Evolutionary conservation across 2,329 filamentous ascomycete genomes (phyloP).

Genomic region (Coniochaeta sp.): DNA sequence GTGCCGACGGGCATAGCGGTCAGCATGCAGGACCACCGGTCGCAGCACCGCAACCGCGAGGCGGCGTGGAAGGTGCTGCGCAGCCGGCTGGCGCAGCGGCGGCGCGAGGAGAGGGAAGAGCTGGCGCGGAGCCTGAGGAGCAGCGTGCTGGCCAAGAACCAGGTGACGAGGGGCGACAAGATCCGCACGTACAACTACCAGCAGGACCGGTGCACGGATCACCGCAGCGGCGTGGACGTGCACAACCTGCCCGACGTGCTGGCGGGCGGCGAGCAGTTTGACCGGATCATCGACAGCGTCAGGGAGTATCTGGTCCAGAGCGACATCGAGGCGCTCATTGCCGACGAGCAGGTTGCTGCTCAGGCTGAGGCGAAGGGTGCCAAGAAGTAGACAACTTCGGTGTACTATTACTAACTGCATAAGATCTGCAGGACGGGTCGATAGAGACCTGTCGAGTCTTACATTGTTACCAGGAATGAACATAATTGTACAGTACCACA

Average conservation of each 20-base stretch:
- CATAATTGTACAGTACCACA: no score
- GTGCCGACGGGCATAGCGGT: constrained; percentile 79
- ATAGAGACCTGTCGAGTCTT: no score
- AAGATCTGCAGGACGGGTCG: background rate
- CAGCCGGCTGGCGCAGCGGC: constrained; percentile 70
- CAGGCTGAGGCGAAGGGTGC: constrained; percentile 9
- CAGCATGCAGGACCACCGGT: constrained; percentile 86
- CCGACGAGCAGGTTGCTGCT: constrained; percentile 47
- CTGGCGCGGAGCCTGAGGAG: constrained; percentile 67
- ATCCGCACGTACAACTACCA: constrained; percentile 83
- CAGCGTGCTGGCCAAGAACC: constrained; percentile 70
- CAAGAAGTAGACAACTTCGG: constrained; percentile 8
- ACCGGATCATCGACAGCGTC: constrained; percentile 71
- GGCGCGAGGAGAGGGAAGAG: constrained; percentile 77
- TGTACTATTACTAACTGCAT: background rate
- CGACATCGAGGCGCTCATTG: constrained; percentile 66
- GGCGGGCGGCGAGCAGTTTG: constrained; percentile 62
- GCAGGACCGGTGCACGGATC: constrained; percentile 77
- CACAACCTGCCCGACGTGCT: constrained; percentile 78
- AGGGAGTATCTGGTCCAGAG: constrained; percentile 65
- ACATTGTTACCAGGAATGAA: background rate
- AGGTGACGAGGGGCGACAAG: constrained; percentile 88
- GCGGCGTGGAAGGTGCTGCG: constrained; percentile 81
- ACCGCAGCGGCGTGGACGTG: constrained; percentile 71
- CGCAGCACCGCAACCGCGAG: constrained; percentile 82